These are phyloP conservation scores for Arthrocladium fulminans DNA, from an alignment of 2,329 filamentous ascomycete species.

Conservation along the genomic window DNA sequence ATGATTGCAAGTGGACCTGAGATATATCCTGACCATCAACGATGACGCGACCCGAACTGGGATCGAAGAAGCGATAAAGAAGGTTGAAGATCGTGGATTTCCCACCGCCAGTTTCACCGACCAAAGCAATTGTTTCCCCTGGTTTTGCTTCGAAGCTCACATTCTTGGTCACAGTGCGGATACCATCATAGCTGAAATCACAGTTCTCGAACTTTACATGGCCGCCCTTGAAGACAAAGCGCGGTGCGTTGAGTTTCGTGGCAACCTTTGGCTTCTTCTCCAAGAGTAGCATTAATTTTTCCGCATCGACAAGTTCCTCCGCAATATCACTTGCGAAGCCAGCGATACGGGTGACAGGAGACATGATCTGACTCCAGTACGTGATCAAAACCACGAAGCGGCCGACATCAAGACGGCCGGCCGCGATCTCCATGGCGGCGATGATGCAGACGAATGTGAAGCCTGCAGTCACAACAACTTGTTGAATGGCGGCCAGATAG, in stretches of 20 bases:
- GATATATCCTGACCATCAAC: slow-evolving; percentile 51
- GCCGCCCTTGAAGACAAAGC: slow-evolving; percentile 35
- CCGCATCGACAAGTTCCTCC: slow-evolving; percentile 54
- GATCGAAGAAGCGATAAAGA: slow-evolving; percentile 48
- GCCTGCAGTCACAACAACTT: slow-evolving; percentile 7
- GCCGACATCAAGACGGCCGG: slow-evolving; percentile 44
- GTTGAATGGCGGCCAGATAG: slow-evolving; percentile 1
- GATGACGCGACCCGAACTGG: slow-evolving; percentile 38
- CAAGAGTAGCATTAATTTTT: slow-evolving; percentile 42
- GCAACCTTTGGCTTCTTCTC: slow-evolving; percentile 39
- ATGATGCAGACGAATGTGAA: slow-evolving; percentile 44
- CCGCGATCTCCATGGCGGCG: slow-evolving; percentile 45
- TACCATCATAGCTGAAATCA: slow-evolving; percentile 44
- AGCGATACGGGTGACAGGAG: slow-evolving; percentile 43
- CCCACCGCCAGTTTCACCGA: slow-evolving; percentile 52
- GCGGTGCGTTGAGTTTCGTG: slow-evolving; percentile 29
- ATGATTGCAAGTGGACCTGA: slow-evolving; percentile 48
- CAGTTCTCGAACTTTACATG: slow-evolving; percentile 43
- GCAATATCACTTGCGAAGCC: slow-evolving; percentile 42
- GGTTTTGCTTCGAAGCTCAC: slow-evolving; percentile 40
- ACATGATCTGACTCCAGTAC: slow-evolving; percentile 51
- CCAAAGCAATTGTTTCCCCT: slow-evolving; percentile 46
- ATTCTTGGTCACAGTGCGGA: slow-evolving; percentile 40
- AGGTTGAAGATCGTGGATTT: slow-evolving; percentile 50
- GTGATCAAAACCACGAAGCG: slow-evolving; percentile 56